Evolutionary conservation across 2,329 filamentous ascomycete species (phyloP), one percentile per base, ranked within the genome.

Genomic region (Paraconiothyrium sp.): DNA sequence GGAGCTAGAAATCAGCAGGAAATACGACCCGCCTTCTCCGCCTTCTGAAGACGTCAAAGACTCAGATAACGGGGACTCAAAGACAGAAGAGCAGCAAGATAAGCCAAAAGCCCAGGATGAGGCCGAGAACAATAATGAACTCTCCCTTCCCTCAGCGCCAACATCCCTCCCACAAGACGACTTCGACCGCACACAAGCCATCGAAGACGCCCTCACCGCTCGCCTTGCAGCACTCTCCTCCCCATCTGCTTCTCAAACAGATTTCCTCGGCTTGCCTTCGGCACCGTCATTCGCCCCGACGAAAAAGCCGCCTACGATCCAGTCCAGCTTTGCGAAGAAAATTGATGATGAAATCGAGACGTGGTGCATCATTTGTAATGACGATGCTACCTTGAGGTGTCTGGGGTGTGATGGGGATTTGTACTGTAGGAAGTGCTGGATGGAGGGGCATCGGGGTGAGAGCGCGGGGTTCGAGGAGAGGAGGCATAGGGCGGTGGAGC

Each of bases 311-410:
- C 68, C 73, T 2, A 76, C 74, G 52, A 59, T 75, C 1, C 74
- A 75, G 49, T 72, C 76, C 7, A 81, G 70, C 52, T 52, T 78
- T 14, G 71, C 78, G n/a, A 75, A 73, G 51, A 81, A 79, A 72
- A 87, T 89, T 0, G 90, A 94, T 68, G 89, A 90, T 37, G 91
- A 94, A 69, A 84, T 90, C 63, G 88, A 90, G 46, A 87, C 85
- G 1, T 96, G 92, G 92, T 96, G 93, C 75, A 86, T 89, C 35
- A 93, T 95, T 10, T 97, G 93, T 74, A 88, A 90, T 50, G 91
- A 93, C 61, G 91, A 95, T 72, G 92, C 90, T 0, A 88, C 88
- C 3, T 79, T 95, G 32, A 84, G 84, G 60, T 97, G 93, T 73
- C 73, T 89, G 0, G 92, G 90, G 3, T 97, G 93, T 70, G 88